Evolutionary conservation across 306 rosid genomes (phyloP).

Genomic region (Aeschynomene evenia): DNA sequence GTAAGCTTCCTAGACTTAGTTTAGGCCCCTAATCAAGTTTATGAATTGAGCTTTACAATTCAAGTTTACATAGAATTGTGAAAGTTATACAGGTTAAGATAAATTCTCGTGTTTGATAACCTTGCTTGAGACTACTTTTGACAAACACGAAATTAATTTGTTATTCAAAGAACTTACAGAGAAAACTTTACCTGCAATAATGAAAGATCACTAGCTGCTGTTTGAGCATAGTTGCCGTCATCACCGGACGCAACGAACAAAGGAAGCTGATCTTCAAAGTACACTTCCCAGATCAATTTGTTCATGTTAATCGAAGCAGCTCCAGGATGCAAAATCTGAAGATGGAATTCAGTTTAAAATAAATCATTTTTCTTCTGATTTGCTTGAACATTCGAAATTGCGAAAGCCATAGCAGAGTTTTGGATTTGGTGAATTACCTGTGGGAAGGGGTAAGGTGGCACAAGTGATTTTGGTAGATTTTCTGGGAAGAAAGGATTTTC

Average conservation of each 20-base stretch:
- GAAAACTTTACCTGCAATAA: constrained; percentile 67
- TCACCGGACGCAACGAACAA: constrained; percentile 57
- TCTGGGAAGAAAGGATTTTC: constrained; percentile 77
- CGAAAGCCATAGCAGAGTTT: background rate
- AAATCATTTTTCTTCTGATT: background rate
- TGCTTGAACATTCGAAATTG: background rate
- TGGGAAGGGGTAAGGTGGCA: constrained; percentile 50
- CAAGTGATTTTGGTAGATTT: constrained; percentile 47
- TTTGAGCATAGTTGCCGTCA: constrained; percentile 83
- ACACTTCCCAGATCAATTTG: constrained; percentile 65
- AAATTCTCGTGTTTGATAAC: too few relatives aligned
- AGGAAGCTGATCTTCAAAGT: constrained; percentile 66
- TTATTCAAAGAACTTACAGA: background rate
- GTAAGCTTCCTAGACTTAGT: too few relatives aligned
- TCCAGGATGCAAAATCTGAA: constrained; percentile 66
- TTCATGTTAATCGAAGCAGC: constrained; percentile 70
- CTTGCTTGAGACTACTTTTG: too few relatives aligned
- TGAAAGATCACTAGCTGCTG: constrained; percentile 84
- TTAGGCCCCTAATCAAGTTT: too few relatives aligned
- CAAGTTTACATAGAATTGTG: too few relatives aligned
- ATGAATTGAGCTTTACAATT: too few relatives aligned
- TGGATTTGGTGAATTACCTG: constrained; percentile 41
- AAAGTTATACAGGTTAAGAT: too few relatives aligned
- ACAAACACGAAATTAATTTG: too few relatives aligned
- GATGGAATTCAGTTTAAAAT: constrained; percentile 2